Evolutionary conservation across 2,329 filamentous ascomycete species (phyloP).

Genomic region (Diaporthe destruens): DNA sequence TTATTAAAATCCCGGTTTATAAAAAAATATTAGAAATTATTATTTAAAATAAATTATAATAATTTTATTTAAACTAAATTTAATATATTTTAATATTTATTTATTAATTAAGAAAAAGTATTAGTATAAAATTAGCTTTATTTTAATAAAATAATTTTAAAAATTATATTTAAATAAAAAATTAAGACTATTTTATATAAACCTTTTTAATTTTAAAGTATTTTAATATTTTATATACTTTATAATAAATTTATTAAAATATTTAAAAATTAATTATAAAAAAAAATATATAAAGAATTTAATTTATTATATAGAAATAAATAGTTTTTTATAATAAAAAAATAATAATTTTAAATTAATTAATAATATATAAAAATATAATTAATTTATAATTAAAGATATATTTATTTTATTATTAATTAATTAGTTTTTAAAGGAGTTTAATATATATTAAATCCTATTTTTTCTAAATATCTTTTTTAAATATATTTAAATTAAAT

Average conservation of each 20-base stretch:
- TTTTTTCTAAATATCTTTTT: not conserved
- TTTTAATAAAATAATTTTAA: not conserved
- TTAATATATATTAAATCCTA: not conserved
- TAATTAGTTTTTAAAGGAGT: not conserved
- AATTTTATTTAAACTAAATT: not conserved
- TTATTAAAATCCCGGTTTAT: not conserved
- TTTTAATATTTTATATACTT: not conserved
- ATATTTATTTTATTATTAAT: not conserved
- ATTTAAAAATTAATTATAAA: not conserved
- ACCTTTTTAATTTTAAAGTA: not conserved
- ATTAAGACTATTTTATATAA: not conserved
- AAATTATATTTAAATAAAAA: not conserved
- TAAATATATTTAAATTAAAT: not conserved
- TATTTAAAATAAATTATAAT: not conserved
- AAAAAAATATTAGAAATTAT: not conserved
- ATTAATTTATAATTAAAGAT: not conserved
- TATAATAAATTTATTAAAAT: not conserved
- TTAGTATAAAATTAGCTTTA: not conserved
- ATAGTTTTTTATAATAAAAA: not conserved
- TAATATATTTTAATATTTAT: not conserved
- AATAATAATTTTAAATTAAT: not conserved
- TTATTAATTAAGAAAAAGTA: not conserved
- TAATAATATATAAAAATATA: not conserved
- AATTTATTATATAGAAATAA: not conserved
- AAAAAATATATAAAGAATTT: not conserved